Evolutionary conservation across 345 rosid species (phyloP).

Genomic region (Excoecaria cochinchinensis): DNA sequence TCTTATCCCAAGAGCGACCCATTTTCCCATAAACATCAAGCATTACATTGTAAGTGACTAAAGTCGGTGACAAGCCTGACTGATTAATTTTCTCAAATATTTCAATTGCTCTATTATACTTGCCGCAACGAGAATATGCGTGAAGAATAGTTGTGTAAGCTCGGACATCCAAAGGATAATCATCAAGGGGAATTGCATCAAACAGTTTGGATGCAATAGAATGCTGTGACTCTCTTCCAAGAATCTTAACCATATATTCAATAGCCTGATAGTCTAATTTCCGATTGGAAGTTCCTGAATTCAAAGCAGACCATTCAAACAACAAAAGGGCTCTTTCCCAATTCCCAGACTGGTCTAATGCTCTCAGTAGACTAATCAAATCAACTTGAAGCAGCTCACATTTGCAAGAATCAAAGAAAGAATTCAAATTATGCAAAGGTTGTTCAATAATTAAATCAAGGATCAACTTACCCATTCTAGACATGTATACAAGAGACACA

Average conservation of each 20-base stretch:
- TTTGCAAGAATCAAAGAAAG: conserved; percentile 50
- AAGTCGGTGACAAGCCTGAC: conserved; percentile 61
- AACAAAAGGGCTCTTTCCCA: conserved; percentile 70
- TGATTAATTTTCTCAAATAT: conserved; percentile 72
- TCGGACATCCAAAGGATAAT: conserved; percentile 61
- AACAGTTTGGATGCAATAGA: conserved; percentile 64
- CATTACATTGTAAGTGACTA: conserved; percentile 90
- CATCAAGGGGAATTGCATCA: conserved; percentile 58
- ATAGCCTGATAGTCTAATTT: conserved; percentile 55
- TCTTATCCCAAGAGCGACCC: conserved; percentile 79
- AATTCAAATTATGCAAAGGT: conserved; percentile 49
- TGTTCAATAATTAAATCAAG: conserved; percentile 47
- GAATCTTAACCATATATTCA: conserved; percentile 58
- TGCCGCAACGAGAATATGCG: conserved; percentile 57
- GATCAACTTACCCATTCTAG: conserved; percentile 46
- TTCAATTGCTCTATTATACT: conserved; percentile 52
- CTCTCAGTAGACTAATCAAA: conserved; percentile 61
- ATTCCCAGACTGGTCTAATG: conserved; percentile 56
- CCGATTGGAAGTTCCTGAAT: conserved; percentile 28
- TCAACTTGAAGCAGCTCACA: conserved; percentile 58
- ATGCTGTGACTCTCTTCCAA: conserved; percentile 80
- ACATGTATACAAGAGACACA: conserved; percentile 48
- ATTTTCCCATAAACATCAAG: conserved; percentile 84
- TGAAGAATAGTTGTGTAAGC: conserved; percentile 77
- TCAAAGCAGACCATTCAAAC: conserved; percentile 62